A percentile compares a stretch with the other conserved stretches of the same genome.
These are phyloP conservation scores for Parasarocladium wereldwijsianum DNA, from an alignment of 2,329 filamentous ascomycete genomes.

Conservation along the genomic window DNA sequence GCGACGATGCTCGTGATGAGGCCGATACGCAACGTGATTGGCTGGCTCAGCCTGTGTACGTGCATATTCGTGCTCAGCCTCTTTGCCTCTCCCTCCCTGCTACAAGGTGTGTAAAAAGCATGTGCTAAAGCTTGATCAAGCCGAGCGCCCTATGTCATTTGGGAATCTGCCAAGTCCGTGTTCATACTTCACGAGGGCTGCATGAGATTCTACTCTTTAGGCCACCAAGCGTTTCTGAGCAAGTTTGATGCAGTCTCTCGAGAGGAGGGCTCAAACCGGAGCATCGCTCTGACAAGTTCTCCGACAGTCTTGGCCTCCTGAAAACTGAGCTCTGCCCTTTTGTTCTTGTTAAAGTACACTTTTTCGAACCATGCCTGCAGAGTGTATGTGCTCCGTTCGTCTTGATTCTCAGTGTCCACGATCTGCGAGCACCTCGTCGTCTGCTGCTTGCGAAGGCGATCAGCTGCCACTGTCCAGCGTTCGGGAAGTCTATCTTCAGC, in stretches of 20 bases:
- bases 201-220: no score
- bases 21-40: no score
- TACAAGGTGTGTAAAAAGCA: no score
- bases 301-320: slow-evolving; percentile 4
- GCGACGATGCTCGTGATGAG: no score
- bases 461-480: slow-evolving; percentile 7
- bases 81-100: no score
- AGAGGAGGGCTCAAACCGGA: slow-evolving; percentile 9
- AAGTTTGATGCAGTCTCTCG: slow-evolving; percentile 7
- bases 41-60: no score
- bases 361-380: slow-evolving; percentile 9
- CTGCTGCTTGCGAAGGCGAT: slow-evolving; percentile 6
- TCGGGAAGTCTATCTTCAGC: slow-evolving; percentile 6
- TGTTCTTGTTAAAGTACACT: slow-evolving; percentile 7
- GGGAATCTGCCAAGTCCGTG: no score
- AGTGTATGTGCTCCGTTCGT: slow-evolving; percentile 1
- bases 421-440: neutral
- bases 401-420: neutral
- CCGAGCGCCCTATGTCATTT: no score
- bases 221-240: slow-evolving; percentile 7
- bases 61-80: no score
- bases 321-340: slow-evolving; percentile 4
- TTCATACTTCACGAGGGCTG: no score
- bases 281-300: slow-evolving; percentile 5
- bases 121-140: no score